Conservation (phyloP, 2,329 filamentous ascomycete species). For the Cryphonectria naterciae region DNA sequence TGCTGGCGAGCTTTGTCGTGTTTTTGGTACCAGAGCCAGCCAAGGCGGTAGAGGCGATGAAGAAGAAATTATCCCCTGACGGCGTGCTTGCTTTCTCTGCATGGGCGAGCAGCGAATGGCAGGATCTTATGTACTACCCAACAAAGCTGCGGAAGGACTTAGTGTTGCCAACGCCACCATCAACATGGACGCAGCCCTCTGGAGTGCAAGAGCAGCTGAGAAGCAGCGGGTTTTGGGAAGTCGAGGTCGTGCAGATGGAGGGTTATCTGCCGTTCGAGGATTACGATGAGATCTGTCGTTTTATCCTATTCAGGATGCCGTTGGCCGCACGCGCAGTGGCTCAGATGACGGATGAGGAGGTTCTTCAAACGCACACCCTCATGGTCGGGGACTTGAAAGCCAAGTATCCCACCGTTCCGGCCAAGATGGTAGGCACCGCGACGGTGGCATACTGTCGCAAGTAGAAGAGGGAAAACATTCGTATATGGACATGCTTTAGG, state of each 20-base stretch:
- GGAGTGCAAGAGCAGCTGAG: conserved; percentile 20
- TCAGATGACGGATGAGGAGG: conserved; percentile 30
- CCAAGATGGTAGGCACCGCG: conserved; percentile 28
- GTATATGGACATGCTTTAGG: no score
- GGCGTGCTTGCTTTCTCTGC: conserved; percentile 29
- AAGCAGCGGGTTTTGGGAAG: conserved; percentile 21
- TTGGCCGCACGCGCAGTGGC: conserved; percentile 24
- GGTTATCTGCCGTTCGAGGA: conserved; percentile 24
- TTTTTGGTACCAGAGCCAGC: conserved; percentile 28
- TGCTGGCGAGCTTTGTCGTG: conserved; percentile 26
- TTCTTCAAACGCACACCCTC: conserved; percentile 22
- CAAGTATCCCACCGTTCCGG: conserved; percentile 29
- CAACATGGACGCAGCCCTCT: conserved; percentile 23
- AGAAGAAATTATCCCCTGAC: conserved; percentile 21
- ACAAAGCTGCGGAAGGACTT: conserved; percentile 26
- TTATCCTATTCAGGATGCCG: conserved; percentile 28
- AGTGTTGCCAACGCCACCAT: conserved; percentile 12
- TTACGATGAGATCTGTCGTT: conserved; percentile 26
- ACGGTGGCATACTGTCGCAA: conserved; percentile 31
- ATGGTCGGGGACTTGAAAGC: conserved; percentile 29
- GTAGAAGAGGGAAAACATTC: conserved; percentile 20
- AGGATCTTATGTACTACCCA: conserved; percentile 27
- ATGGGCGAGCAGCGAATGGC: conserved; percentile 25
- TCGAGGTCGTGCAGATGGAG: conserved; percentile 24
- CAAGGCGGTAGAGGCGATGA: conserved; percentile 24